A percentile compares a stretch with the other conserved stretches of the same genome.
Conservation (phyloP, 345 rosid genomes). For the Populus euphratica region DNA sequence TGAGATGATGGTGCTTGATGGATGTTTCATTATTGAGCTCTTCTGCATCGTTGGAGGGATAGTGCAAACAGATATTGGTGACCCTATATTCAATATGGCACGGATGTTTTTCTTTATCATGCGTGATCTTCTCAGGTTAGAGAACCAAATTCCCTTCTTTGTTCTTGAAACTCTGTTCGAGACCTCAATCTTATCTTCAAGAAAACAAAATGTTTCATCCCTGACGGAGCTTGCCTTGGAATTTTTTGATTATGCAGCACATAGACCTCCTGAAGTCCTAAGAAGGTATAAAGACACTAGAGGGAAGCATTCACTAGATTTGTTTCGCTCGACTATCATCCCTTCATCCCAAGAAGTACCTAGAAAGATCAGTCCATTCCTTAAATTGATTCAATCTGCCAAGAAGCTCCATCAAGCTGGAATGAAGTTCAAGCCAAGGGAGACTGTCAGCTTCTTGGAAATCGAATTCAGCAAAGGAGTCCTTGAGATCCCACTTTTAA, state of each 20-base stretch:
- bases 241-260: constrained; percentile 41
- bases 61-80: constrained; percentile 31
- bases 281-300: constrained; percentile 14
- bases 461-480: constrained; percentile 39
- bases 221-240: constrained; percentile 37
- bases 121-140: constrained; percentile 48
- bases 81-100: constrained; percentile 45
- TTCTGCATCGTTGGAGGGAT: constrained; percentile 42
- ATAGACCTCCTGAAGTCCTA: constrained; percentile 28
- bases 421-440: constrained; percentile 30
- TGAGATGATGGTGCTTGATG: constrained; percentile 53
- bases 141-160: constrained; percentile 34
- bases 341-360: constrained; percentile 18
- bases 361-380: constrained; percentile 11
- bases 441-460: constrained; percentile 43
- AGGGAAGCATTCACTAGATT: constrained; percentile 48
- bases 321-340: constrained; percentile 42
- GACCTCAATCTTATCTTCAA: constrained; percentile 10
- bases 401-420: constrained; percentile 47
- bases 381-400: constrained; percentile 35
- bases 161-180: constrained; percentile 35
- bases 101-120: constrained; percentile 44
- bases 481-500: constrained; percentile 44
- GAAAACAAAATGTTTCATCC: constrained; percentile 1
- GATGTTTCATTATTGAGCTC: constrained; percentile 57